Percentiles rank a stretch among this genome's conserved stretches.
Conservation (phyloP, 371 early-diverging fungal genomes). For the Syncephalis fuscata region DNA sequence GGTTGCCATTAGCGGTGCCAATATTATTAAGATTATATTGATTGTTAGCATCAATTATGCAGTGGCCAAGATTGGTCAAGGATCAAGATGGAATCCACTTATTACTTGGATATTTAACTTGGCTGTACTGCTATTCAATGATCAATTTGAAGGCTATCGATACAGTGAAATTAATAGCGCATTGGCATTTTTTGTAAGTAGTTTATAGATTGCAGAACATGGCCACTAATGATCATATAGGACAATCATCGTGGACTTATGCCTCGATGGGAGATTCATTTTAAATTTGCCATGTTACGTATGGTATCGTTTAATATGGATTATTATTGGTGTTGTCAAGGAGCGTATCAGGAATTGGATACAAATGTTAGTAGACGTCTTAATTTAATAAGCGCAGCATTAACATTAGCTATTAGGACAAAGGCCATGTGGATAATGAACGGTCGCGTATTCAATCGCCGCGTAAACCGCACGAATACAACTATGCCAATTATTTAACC, state of each 20-base stretch:
- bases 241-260: conserved; percentile 41
- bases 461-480: conserved; percentile 42
- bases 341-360: conserved; percentile 6
- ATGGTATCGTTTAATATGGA: conserved; percentile 86
- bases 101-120: conserved; percentile 69
- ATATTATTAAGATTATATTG: conserved; percentile 47
- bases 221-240: conserved; percentile 7
- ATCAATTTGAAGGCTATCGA: conserved; percentile 45
- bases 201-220: neutral
- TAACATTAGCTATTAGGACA: neutral
- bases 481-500: conserved; percentile 48
- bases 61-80: conserved; percentile 30
- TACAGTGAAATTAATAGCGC: conserved; percentile 31
- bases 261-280: conserved; percentile 73
- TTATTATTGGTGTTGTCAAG: conserved; percentile 57
- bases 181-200: conserved; percentile 52
- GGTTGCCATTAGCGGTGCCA: conserved; percentile 39
- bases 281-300: conserved; percentile 79
- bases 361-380: conserved; percentile 4
- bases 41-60: conserved; percentile 40
- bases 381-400: conserved; percentile 1
- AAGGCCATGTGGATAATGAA: conserved; percentile 16
- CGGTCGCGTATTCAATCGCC: conserved; percentile 42
- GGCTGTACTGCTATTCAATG: conserved; percentile 54
- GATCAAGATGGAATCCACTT: conserved; percentile 33